Percentiles rank a stretch among this genome's conserved stretches.
phyloP scores from a whole-genome alignment of 176 grass and related monocot species.

The Alopecurus myosuroides region DNA sequence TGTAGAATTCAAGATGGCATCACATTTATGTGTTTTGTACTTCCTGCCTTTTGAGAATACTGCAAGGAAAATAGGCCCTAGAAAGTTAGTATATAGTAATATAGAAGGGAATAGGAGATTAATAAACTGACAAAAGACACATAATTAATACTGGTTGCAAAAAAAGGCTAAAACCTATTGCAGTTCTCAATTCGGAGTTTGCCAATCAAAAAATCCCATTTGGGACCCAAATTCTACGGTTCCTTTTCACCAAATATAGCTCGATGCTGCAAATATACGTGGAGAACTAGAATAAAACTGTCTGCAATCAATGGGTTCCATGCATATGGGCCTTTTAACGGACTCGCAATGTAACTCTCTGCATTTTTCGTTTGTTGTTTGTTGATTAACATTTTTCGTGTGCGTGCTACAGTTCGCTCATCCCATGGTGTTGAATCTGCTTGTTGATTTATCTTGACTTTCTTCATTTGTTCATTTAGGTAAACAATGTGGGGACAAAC shows the following conservation, averaged over 20 bases:
- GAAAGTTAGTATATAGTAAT: neutral
- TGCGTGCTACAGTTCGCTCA: neutral
- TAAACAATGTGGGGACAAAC: constrained; percentile 79
- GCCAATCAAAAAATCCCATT: neutral
- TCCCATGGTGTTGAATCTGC: neutral
- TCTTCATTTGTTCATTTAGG: constrained; percentile 6
- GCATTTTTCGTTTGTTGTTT: neutral
- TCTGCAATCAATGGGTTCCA: neutral
- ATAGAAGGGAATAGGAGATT: neutral
- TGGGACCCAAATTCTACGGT: neutral
- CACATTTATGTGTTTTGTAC: neutral
- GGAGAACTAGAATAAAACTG: neutral
- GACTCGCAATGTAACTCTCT: neutral
- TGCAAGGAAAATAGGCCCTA: neutral
- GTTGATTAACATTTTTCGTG: neutral
- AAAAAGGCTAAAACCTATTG: neutral
- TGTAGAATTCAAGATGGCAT: neutral
- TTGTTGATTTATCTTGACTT: neutral
- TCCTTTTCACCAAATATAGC: neutral
- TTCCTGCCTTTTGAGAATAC: neutral
- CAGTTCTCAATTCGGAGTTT: no score
- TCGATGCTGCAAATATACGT: neutral
- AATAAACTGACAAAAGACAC: neutral
- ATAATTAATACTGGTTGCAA: neutral
- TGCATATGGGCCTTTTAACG: neutral